Base-by-base conservation (phyloP, 345 rosid genomes). In the Geranium brycei region DNA sequence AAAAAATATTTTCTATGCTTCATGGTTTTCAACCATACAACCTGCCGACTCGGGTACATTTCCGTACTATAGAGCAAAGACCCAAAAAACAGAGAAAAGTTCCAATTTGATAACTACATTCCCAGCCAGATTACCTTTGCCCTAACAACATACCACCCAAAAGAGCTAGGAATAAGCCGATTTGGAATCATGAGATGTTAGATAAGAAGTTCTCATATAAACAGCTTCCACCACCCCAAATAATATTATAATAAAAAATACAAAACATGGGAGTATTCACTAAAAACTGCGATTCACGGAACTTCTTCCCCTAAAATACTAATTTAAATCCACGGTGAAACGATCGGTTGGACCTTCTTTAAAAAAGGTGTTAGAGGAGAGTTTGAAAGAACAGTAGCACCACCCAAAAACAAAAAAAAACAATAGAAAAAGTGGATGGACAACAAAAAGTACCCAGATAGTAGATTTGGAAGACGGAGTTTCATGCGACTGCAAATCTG, bases 401-500 rank as follows among this genome's bases (percentile, higher is more conserved):
- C 14, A 0, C 1, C 13, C 55, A 47, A 64, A 28, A 16, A 8
- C 62, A 65, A 31, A 16, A 8, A 62, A 65, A 31, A 38, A 12
- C n/a, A n/a, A n/a, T n/a, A 30, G 58, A 57, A 19, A 57, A 55
- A 18, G 38, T 17, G 14, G 64, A 17, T 2, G 62, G 61, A 64
- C 60, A 23, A 66, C 75, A 63, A 59, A 17, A 73, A 64, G 64
- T 91, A 95, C 99, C 97, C 97, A 58, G 96, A 85, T 31, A 95
- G 89, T 41, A 95, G 82, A 78, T 77, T 95, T 6, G 99, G 99
- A 76, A 95, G 85, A 83, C 99, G 80, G 63, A 95, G 78, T 75
- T 86, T 95, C 92, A 91, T 84, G 30, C 99, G 85, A 65, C 76
- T 87, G 62, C 92, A 95, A 64, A 95, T 91, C 80, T 91, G 99